Conservation (phyloP, 2,329 filamentous ascomycete genomes). For the Taxawa tesnikishii region DNA sequence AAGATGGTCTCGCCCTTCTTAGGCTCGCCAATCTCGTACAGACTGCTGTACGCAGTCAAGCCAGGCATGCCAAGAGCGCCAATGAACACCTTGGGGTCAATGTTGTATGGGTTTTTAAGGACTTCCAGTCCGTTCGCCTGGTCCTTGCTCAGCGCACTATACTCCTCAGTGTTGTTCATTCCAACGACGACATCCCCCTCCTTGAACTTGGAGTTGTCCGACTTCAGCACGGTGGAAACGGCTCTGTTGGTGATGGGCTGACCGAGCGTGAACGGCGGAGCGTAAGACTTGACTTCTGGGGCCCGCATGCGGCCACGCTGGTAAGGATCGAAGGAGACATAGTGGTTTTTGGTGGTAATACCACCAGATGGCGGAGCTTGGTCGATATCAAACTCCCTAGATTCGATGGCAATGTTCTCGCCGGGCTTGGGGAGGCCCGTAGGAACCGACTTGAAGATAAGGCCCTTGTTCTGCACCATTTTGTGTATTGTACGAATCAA, state of each 20-base stretch:
- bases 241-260: slow-evolving; percentile 52
- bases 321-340: slow-evolving; percentile 74
- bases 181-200: slow-evolving; percentile 54
- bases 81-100: slow-evolving; percentile 57
- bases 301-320: slow-evolving; percentile 68
- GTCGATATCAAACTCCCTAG: slow-evolving; percentile 55
- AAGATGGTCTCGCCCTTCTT: slow-evolving; percentile 74
- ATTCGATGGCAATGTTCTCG: slow-evolving; percentile 57
- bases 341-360: slow-evolving; percentile 57
- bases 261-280: slow-evolving; percentile 47
- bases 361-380: slow-evolving; percentile 50
- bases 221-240: slow-evolving; percentile 60
- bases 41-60: slow-evolving; percentile 60
- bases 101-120: slow-evolving; percentile 56
- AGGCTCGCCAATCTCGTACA: slow-evolving; percentile 64
- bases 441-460: slow-evolving; percentile 63
- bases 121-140: slow-evolving; percentile 30
- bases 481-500: slow-evolving; percentile 8
- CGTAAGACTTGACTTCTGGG: slow-evolving; percentile 53
- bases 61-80: slow-evolving; percentile 71
- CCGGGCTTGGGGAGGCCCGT: slow-evolving; percentile 55
- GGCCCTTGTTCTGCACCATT: slow-evolving; percentile 57
- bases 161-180: slow-evolving; percentile 38
- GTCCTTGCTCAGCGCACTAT: slow-evolving; percentile 44
- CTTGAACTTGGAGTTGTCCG: slow-evolving; percentile 49